Conservation (phyloP, 2,329 filamentous ascomycete genomes). For the Aspergillus quadricinctus region DNA sequence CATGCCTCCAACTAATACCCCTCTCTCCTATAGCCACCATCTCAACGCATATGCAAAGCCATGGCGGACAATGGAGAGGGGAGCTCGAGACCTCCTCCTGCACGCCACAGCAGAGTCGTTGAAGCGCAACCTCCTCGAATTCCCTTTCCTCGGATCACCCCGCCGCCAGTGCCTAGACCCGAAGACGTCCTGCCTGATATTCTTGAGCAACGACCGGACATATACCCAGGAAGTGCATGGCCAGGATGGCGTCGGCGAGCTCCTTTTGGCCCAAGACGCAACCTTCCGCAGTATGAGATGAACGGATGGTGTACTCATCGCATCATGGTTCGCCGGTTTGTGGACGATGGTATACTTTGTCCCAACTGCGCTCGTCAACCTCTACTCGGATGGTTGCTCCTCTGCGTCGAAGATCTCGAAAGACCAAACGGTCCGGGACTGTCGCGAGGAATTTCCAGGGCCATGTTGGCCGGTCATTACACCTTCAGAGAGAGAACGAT, state of each 20-base stretch:
- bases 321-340: constrained; percentile 61
- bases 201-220: not conserved
- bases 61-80: constrained; percentile 1
- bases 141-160: not conserved
- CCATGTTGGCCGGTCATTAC: constrained; percentile 41
- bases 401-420: constrained; percentile 61
- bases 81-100: not conserved
- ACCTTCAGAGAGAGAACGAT: constrained; percentile 38
- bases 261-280: not conserved
- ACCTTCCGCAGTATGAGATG: not conserved
- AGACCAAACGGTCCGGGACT: constrained; percentile 20
- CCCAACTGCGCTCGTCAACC: constrained; percentile 54
- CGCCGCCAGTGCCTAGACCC: not conserved
- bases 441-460: constrained; percentile 38
- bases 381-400: constrained; percentile 67
- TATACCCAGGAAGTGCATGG: not conserved
- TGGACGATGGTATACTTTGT: constrained; percentile 51
- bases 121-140: not conserved
- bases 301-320: constrained; percentile 45
- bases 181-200: not conserved
- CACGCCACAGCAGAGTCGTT: not conserved
- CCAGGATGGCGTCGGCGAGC: not conserved
- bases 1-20: not conserved
- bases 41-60: not conserved
- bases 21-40: not conserved